A percentile compares a stretch with the other conserved stretches of the same genome.
Conservation (phyloP, 2,329 filamentous ascomycete genomes). For the Fusarium buxicola region DNA sequence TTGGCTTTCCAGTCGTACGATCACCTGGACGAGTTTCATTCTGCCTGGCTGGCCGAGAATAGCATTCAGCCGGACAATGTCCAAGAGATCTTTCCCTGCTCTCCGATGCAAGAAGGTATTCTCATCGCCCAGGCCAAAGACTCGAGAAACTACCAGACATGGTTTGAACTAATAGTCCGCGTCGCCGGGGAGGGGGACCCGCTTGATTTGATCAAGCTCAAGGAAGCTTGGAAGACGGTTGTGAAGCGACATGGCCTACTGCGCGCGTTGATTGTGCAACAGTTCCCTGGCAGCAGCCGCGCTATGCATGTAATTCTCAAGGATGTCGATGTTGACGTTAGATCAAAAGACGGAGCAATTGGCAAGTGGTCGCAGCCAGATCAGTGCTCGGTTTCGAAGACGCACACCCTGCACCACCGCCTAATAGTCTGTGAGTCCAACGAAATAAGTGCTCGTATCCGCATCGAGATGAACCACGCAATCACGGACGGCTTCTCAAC, state of each 20-base stretch:
- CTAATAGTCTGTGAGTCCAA: not conserved
- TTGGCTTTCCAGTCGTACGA: not conserved
- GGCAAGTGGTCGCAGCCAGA: not conserved
- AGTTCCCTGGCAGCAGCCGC: not conserved
- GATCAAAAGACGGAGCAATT: not conserved
- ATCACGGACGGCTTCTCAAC: not conserved
- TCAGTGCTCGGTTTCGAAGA: no score
- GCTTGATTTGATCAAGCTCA: not conserved
- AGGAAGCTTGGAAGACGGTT: not conserved
- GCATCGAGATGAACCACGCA: constrained; percentile 3
- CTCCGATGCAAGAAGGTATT: not conserved
- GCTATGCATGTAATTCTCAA: not conserved
- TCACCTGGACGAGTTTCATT: not conserved
- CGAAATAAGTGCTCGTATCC: not conserved
- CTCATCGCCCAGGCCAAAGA: not conserved
- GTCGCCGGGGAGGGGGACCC: not conserved
- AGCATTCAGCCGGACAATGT: not conserved
- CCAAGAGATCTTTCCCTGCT: not conserved
- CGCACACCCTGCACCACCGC: no score
- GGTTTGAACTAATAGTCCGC: not conserved
- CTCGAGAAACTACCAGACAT: not conserved
- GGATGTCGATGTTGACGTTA: not conserved
- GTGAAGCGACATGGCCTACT: not conserved
- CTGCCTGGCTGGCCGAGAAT: not conserved
- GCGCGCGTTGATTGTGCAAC: not conserved